Base-by-base conservation (phyloP, 306 rosid species). In the Gleditsia sinensis region DNA sequence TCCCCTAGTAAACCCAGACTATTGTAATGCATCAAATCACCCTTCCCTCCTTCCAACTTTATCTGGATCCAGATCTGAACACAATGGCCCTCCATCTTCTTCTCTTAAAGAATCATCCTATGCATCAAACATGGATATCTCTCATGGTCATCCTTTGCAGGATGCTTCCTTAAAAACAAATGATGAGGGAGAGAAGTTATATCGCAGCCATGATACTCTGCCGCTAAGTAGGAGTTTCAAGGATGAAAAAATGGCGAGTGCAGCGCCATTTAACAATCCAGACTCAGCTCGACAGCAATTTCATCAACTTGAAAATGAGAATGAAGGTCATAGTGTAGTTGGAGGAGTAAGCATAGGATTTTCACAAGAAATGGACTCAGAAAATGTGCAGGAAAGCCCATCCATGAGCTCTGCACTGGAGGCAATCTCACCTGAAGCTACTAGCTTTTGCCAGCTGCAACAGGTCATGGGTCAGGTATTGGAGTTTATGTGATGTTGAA, bases 401-500 rank as follows among this genome's bases (percentile, higher is more conserved):
- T 77, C 88, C 74, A 77, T 74, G 82, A 85, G 85, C 79, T 77
- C 90, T 72, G 84, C 68, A 69, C 48, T 69, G 42, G 83, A 82
- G 42, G 83, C 79, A 42, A 69, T 84, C 69, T 89, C 95, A 19
- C 76, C 62, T 53, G 90, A 89, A 83, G 92, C 92, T 68, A 81
- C 81, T 75, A 83, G 88, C 78, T 89, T 89, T 83, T 67, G 81
- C 58, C 95, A 87, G 81, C 87, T 89, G 62, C 92, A 87, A 65
- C 87, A 79, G 72, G 88, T 87, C 42, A 85, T 77, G 81, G 90
- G 77, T 49, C 86, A 89, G 95, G 95, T 89, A 84, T 20, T 67
- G 46, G 20, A 48, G 39, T 66, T 70, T 58, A 20, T 30, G 9
- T 45, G 71, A 39, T 39, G 19, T 67, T 25, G 7, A 42, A 24